Evolutionary conservation across 2,329 filamentous ascomycete species (phyloP).

Genomic region (Sporothrix schenckii): DNA sequence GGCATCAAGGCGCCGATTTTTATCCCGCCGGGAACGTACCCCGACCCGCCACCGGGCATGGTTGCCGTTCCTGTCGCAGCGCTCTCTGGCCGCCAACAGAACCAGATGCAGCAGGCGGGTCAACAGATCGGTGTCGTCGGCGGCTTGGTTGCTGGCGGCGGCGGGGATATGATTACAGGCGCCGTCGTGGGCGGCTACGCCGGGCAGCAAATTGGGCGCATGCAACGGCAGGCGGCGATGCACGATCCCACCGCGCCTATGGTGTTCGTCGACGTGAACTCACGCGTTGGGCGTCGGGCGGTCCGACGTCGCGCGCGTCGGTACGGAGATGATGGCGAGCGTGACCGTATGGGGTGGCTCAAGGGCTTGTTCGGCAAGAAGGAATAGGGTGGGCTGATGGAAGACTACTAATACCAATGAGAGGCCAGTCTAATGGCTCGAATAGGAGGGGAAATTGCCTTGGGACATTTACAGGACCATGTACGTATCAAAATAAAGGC

Average conservation of each 20-base stretch:
- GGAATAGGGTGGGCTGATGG: not conserved
- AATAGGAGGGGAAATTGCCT: too few relatives aligned
- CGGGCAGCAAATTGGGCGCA: constrained; percentile 13
- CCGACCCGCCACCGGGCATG: not conserved
- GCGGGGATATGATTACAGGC: not conserved
- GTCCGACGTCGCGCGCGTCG: constrained; percentile 1
- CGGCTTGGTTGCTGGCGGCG: not conserved
- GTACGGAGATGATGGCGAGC: not conserved
- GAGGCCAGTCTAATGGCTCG: too few relatives aligned
- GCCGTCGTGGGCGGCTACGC: constrained; percentile 9
- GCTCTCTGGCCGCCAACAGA: not conserved
- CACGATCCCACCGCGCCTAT: constrained; percentile 19
- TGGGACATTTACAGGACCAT: too few relatives aligned
- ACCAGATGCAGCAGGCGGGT: not conserved
- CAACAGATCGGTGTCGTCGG: constrained; percentile 3
- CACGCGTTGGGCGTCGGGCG: constrained; percentile 10
- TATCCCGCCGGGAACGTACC: not conserved
- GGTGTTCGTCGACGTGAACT: constrained; percentile 22
- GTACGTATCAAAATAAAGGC: too few relatives aligned
- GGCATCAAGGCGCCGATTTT: not conserved
- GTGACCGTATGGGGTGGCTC: not conserved
- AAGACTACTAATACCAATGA: too few relatives aligned
- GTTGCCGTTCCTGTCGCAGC: not conserved
- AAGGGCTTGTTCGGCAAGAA: not conserved
- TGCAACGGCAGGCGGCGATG: constrained; percentile 22